A percentile compares a stretch with the other conserved stretches of the same genome.
These are phyloP conservation scores for Sporothrix brunneoviolacea DNA, from an alignment of 2,329 filamentous ascomycete species.

Conservation along the genomic window DNA sequence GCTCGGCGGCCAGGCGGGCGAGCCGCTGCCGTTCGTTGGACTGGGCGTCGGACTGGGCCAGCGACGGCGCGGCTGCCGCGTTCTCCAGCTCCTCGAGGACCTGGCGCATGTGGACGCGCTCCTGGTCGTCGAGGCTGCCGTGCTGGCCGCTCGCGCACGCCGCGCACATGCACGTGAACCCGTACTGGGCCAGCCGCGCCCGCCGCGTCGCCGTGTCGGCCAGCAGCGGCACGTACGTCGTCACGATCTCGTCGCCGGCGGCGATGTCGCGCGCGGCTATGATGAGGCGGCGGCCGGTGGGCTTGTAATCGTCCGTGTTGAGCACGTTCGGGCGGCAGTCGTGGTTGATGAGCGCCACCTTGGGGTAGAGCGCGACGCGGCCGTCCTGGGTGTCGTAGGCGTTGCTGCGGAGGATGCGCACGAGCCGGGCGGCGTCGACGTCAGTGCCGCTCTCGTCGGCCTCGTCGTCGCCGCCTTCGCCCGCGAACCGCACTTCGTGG, in stretches of 20 bases:
- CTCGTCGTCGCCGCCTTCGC: slow-evolving; percentile 17
- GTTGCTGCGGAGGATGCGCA: slow-evolving; percentile 35
- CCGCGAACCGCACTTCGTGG: slow-evolving; percentile 23
- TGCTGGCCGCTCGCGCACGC: too few relatives aligned
- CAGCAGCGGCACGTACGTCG: slow-evolving; percentile 31
- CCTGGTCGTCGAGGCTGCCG: slow-evolving; percentile 4
- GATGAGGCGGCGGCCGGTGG: slow-evolving; percentile 22
- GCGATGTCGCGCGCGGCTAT: slow-evolving; percentile 26
- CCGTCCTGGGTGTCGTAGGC: slow-evolving; percentile 28
- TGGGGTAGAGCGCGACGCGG: slow-evolving; percentile 25
- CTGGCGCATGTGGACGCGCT: slow-evolving; percentile 12
- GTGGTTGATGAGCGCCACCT: slow-evolving; percentile 34
- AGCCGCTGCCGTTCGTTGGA: background rate
- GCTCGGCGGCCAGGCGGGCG: background rate
- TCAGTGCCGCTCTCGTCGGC: background rate
- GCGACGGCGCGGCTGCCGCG: background rate
- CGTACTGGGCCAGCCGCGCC: slow-evolving; percentile 27
- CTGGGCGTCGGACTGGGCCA: too few relatives aligned
- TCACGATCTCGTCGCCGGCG: slow-evolving; percentile 30
- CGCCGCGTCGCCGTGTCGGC: slow-evolving; percentile 24
- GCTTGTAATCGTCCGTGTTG: slow-evolving; percentile 19
- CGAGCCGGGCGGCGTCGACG: slow-evolving; percentile 8
- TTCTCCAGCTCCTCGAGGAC: slow-evolving; percentile 8
- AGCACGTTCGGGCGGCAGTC: slow-evolving; percentile 33
- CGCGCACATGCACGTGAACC: slow-evolving; percentile 16